Percentiles rank a stretch among this genome's conserved stretches.
These are phyloP conservation scores for Pholiota microspora DNA, from an alignment of 768 basidiomycete genomes.

Conservation along the genomic window DNA sequence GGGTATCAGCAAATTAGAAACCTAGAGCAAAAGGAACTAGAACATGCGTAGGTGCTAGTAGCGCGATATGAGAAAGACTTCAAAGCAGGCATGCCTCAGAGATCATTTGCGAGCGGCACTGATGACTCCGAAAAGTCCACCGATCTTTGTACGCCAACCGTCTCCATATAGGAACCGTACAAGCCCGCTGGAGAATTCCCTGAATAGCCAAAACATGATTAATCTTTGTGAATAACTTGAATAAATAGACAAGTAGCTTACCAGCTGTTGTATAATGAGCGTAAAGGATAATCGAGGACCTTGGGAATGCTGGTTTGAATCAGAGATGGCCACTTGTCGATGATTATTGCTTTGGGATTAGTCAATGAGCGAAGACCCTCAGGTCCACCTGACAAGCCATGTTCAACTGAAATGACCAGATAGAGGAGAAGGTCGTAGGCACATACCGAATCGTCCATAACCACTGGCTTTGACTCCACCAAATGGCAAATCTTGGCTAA, in stretches of 20 bases:
- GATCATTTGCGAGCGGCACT: constrained; percentile 25
- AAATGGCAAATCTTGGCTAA: constrained; percentile 88
- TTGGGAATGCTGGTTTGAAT: constrained; percentile 85
- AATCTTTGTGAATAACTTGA: background rate
- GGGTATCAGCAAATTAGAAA: background rate
- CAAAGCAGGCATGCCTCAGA: background rate
- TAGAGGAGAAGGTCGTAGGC: background rate
- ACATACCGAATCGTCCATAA: constrained; percentile 87
- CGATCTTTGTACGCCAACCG: constrained; percentile 46
- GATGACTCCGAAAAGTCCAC: constrained; percentile 38
- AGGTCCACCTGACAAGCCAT: constrained; percentile 66
- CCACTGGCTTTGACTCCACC: constrained; percentile 91
- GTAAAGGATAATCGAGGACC: constrained; percentile 83
- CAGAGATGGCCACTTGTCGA: constrained; percentile 81
- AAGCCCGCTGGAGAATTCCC: constrained; percentile 51
- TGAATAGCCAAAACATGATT: constrained; percentile 19
- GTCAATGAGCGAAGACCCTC: constrained; percentile 91
- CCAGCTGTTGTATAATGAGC: constrained; percentile 74
- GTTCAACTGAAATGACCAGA: constrained; percentile 9
- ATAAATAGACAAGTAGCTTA: constrained; percentile 32
- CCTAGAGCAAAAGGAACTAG: background rate
- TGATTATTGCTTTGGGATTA: constrained; percentile 83
- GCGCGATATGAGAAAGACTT: background rate
- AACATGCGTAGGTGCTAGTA: background rate
- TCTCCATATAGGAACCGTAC: constrained; percentile 52